Base-by-base conservation (phyloP, 2,329 filamentous ascomycete species). In the Rosellinia necatrix region DNA sequence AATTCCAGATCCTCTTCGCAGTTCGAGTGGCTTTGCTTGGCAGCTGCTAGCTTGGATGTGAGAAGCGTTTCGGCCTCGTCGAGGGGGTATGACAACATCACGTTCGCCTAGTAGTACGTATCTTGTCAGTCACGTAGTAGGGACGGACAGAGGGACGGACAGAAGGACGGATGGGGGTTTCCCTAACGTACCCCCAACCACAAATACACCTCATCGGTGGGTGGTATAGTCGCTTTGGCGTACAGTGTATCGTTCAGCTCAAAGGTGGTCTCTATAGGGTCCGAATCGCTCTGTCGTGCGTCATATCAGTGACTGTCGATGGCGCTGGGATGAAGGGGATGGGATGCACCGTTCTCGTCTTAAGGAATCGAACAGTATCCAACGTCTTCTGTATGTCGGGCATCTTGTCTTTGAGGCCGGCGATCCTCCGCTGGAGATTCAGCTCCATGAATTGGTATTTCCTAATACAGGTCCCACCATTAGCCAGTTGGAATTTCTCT, bases 391-490 rank as follows among this genome's bases (percentile, higher is more conserved):
- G 87, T 63, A 99, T 97, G 72, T 99, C 94, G 0, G 94, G 94
- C 64, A 99, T 92, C 79, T 97, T 99, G 70, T 97, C 92, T 69
- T 88, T 90, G 53, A 99, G 78, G 2, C 92, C 92, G 3, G 82
- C 80, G 49, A 90, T 88, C 43, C 94, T 85, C 61, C 91, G 84
- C 73, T 96, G 89, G 56, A 94, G 90, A 74, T 96, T 97, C 71
- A 89, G 81, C 77, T 97, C 92, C 94, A 99, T 99, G 77, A 97
- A 99, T 74, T 97, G 94, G 78, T 99, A 99, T 82, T 99, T 99
- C 66, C 92, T 96, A 71, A 41, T 60, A 66, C 35, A 61, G 62
- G 55, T 24, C 49, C 53, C 35, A 56, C 58, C 47, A 41, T 49
- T 15, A 58, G 53, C 47, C 50, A 38, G 17, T 8, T 4, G 21